Conservation (phyloP, 1,139 yeast genomes). For the Pichia sp. region DNA sequence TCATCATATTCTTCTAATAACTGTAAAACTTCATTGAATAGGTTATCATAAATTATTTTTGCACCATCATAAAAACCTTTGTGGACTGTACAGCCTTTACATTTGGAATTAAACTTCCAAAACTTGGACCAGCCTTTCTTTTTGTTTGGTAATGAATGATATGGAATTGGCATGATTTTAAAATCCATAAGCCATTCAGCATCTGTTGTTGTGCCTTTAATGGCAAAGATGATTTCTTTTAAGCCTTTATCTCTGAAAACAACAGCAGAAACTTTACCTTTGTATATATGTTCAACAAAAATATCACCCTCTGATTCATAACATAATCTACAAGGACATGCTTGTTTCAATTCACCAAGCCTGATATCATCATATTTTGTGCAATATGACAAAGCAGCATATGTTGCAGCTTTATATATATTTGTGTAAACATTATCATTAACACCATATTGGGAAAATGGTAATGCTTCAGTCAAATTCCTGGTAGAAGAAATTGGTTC, state of each 20-base stretch:
- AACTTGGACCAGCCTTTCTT: conserved; percentile 17
- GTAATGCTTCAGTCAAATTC: background rate
- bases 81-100: conserved; percentile 47
- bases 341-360: conserved; percentile 7
- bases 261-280: conserved; percentile 38
- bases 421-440: background rate
- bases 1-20: conserved; percentile 37
- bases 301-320: background rate
- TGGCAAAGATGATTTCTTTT: conserved; percentile 37
- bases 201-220: conserved; percentile 53
- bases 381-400: conserved; percentile 14
- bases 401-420: conserved; percentile 4
- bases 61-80: conserved; percentile 40
- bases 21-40: conserved; percentile 35
- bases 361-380: conserved; percentile 9
- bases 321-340: conserved; percentile 14
- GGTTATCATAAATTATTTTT: conserved; percentile 32
- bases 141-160: conserved; percentile 31
- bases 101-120: conserved; percentile 31
- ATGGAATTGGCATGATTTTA: conserved; percentile 37
- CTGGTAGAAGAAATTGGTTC: background rate
- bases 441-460: too few relatives aligned
- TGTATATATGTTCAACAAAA: conserved; percentile 36
- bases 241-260: conserved; percentile 38
- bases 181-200: conserved; percentile 55